phyloP scores from a whole-genome alignment of 768 basidiomycete genomes.

The Suillus spraguei region DNA sequence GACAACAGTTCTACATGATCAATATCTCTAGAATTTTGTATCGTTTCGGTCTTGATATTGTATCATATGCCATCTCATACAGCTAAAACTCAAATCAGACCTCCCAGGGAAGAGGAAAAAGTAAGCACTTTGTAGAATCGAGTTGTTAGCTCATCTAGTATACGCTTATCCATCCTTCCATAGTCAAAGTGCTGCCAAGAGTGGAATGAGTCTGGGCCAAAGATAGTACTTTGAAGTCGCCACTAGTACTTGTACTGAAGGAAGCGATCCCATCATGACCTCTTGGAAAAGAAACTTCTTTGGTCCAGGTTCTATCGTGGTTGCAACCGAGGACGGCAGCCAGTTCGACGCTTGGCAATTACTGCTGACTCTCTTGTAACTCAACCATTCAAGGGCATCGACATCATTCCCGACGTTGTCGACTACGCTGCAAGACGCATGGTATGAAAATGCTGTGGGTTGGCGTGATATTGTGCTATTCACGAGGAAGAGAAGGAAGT shows the following conservation, averaged over 20 bases:
- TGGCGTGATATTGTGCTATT: slow-evolving; percentile 72
- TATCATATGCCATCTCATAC: too few relatives aligned
- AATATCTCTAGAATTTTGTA: too few relatives aligned
- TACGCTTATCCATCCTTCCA: too few relatives aligned
- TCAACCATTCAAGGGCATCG: slow-evolving; percentile 72
- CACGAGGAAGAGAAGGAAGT: slow-evolving; percentile 91
- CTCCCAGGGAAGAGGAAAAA: too few relatives aligned
- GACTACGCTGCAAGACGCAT: slow-evolving; percentile 70
- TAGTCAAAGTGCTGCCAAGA: too few relatives aligned
- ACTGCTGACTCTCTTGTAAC: slow-evolving; percentile 58
- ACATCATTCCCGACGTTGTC: slow-evolving; percentile 82
- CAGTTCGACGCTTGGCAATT: slow-evolving; percentile 58
- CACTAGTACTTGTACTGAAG: not conserved
- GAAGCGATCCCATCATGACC: slow-evolving; percentile 12
- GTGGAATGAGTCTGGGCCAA: too few relatives aligned
- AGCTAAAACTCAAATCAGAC: too few relatives aligned
- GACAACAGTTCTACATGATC: too few relatives aligned
- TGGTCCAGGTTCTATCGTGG: slow-evolving; percentile 66
- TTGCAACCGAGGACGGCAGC: slow-evolving; percentile 55
- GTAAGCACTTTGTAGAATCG: too few relatives aligned
- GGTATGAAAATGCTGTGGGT: slow-evolving; percentile 76
- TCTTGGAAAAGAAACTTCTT: slow-evolving; percentile 39
- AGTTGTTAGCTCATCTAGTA: too few relatives aligned
- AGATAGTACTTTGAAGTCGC: too few relatives aligned
- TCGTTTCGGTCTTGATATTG: too few relatives aligned